phyloP scores from a whole-genome alignment of 1,284 basidiomycete species.

The Puccinia coronata region DNA sequence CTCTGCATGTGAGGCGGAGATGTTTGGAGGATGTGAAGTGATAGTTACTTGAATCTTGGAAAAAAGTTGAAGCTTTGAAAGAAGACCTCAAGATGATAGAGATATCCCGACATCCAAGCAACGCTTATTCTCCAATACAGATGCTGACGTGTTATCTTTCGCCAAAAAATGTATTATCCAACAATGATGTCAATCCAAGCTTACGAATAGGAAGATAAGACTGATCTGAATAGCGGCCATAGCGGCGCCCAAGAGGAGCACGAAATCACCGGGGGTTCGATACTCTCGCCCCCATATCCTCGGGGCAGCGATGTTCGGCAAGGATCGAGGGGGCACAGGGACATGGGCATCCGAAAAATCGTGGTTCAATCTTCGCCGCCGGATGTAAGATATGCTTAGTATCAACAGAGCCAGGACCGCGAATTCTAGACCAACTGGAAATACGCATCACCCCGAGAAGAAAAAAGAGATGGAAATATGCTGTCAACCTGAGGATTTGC shows the following conservation, averaged over 20 bases:
- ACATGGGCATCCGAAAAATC: constrained; percentile 26
- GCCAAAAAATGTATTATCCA: no score
- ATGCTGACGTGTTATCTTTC: no score
- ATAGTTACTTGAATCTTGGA: no score
- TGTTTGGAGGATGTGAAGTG: no score
- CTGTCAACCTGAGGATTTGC: neutral
- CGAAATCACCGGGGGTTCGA: constrained; percentile 22
- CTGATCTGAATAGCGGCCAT: constrained; percentile 28
- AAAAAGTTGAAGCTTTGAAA: no score
- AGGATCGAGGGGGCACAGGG: neutral
- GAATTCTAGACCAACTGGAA: constrained; percentile 25
- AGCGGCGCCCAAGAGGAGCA: constrained; percentile 15
- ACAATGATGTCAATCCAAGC: neutral
- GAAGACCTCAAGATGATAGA: no score
- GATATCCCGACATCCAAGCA: no score
- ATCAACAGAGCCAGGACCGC: constrained; percentile 2
- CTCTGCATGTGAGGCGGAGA: no score
- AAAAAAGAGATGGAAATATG: neutral
- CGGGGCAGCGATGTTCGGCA: neutral
- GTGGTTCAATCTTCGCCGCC: constrained; percentile 22
- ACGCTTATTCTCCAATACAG: no score
- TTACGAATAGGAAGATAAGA: neutral
- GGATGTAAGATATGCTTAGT: constrained; percentile 10
- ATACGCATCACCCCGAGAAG: neutral
- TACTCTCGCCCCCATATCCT: constrained; percentile 39